Conservation (phyloP, 108 stramenopile species). For the Nannochloropsis oceanica region DNA sequence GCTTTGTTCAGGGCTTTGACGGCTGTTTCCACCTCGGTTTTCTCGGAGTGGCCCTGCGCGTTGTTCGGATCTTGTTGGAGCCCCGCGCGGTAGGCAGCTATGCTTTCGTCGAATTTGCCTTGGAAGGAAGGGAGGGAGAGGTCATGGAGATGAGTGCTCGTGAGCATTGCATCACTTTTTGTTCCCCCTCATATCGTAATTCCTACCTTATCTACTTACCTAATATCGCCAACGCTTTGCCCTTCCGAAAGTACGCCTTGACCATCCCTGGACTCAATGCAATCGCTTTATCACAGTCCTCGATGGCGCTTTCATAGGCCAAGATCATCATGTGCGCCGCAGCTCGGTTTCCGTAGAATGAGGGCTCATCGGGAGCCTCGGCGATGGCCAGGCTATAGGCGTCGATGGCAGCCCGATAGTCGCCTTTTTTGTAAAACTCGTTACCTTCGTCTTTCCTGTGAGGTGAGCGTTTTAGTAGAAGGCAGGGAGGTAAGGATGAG, state of each 20-base stretch:
- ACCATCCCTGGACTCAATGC: constrained; percentile 11
- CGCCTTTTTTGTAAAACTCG: neutral
- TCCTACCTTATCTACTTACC: neutral
- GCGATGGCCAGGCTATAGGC: neutral
- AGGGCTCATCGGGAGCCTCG: neutral
- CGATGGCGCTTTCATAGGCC: constrained; percentile 18
- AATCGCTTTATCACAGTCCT: constrained; percentile 24
- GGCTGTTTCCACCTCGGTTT: constrained; percentile 19
- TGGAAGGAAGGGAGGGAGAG: constrained; percentile 1
- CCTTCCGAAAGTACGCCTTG: constrained; percentile 28
- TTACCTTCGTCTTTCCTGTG: neutral
- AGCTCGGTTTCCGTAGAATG: constrained; percentile 26
- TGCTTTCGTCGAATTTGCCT: constrained; percentile 32
- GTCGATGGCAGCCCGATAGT: neutral
- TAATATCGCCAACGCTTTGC: constrained; percentile 20
- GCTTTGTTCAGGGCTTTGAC: constrained; percentile 22
- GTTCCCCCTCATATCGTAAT: neutral
- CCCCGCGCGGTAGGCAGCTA: constrained; percentile 19
- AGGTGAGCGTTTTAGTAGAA: neutral
- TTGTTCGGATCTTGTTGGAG: constrained; percentile 40
- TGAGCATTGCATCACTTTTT: neutral
- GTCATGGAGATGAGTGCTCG: neutral
- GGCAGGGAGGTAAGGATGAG: neutral
- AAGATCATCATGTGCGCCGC: constrained; percentile 31
- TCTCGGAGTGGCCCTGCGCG: constrained; percentile 27